Base-by-base conservation (phyloP, 164 flowering plant genomes). In the Malania oleifera region DNA sequence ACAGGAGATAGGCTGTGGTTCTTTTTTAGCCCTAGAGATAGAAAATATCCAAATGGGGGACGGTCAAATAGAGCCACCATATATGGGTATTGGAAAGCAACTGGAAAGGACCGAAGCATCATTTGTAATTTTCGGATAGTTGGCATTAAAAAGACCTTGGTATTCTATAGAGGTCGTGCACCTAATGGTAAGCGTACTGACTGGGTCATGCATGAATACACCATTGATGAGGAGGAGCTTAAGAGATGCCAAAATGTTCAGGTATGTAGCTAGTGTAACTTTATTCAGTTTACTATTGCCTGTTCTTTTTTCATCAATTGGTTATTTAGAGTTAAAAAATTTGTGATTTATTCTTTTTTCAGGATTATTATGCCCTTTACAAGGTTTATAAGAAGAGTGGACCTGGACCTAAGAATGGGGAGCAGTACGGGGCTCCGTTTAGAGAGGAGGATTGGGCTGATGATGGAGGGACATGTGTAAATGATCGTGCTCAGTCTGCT, bases 171-270 rank as follows among this genome's bases (percentile, higher is more conserved):
- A 59, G 99, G 99, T 2, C 95, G 97, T 43, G 91, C 99, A 28
- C 99, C 96, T 43, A 62, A 15, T 62, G 96, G 96, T 11, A 69
- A 67, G 22, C 80, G 99, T 26, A 90, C 99, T 43, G 89, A 93
- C 61, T 93, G 99, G 99, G 99, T 93, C 41, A 93, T 93, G 99
- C 99, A 90, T 61, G 97, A 90, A 58, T 93, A 88, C 58, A 83
- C 86, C 19, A 24, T 93, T 68, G 89, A 80, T 52, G 96, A 90
- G 49, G 92, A 85, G 44, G 99, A 93, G 75, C 84, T 93, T n/a
- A 74, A 73, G 56, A 86, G 85, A 61, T 86, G 87, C 75, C 73
- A 66, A 29, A 63, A 66, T 68, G 78, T 67, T 13, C 71, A 80
- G 84, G 93, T 86, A 67, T 57, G 37, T 8, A 26, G 39, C 37